Percentiles rank a stretch among this genome's conserved stretches.
These are phyloP conservation scores for Triticum dicoccoides DNA, from an alignment of 176 grass and related monocot genomes.

Conservation along the genomic window DNA sequence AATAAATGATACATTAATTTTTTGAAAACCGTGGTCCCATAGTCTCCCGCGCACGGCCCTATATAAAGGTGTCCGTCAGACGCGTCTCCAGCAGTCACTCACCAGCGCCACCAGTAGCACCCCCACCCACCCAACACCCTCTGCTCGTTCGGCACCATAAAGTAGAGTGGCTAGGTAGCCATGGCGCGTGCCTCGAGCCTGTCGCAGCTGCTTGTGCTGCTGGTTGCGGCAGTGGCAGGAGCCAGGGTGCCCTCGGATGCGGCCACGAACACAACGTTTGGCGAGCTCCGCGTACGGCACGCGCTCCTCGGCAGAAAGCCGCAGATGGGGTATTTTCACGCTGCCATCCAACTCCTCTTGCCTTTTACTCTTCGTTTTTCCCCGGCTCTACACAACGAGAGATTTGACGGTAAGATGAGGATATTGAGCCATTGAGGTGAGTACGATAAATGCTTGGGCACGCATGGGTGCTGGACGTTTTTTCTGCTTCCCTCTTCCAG, in stretches of 20 bases:
- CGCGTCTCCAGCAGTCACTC: neutral
- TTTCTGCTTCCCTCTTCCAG: neutral
- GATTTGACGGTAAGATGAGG: no score
- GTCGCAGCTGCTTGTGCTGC: conserved; percentile 19
- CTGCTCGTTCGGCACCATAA: neutral
- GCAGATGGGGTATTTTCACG: conserved; percentile 60
- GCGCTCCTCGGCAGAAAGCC: conserved; percentile 50
- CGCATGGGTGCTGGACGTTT: no score
- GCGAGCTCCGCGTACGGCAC: conserved; percentile 40
- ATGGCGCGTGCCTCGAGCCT: conserved; percentile 32
- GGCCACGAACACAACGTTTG: conserved; percentile 35
- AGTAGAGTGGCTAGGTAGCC: neutral
- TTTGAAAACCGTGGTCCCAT: neutral
- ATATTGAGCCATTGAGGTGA: no score
- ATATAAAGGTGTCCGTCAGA: neutral
- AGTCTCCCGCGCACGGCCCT: neutral
- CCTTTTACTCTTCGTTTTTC: neutral
- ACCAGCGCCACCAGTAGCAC: no score
- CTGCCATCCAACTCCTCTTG: neutral
- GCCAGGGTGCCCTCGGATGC: neutral
- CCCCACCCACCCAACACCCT: neutral
- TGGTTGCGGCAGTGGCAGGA: neutral
- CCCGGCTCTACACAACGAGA: no score
- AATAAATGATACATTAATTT: neutral
- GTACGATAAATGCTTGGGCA: no score